Evolutionary conservation across 345 rosid genomes (phyloP).

Genomic region (Alliaria petiolata): DNA sequence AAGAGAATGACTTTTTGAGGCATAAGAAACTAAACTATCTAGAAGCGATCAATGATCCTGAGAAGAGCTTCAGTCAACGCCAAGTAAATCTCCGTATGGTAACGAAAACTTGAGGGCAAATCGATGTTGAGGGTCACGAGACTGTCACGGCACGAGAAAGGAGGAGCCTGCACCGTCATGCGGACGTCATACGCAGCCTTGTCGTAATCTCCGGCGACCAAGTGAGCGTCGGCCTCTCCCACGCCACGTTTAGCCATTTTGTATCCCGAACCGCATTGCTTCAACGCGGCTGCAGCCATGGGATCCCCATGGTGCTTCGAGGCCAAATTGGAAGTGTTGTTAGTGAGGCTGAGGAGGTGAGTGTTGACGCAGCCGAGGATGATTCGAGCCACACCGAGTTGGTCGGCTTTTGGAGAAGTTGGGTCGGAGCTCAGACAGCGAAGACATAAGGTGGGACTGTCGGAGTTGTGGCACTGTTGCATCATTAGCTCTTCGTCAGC

Average conservation of each 20-base stretch:
- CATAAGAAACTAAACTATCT: not conserved
- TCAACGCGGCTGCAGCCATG: not conserved
- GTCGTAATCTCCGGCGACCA: slow-evolving; percentile 19
- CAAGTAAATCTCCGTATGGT: slow-evolving; percentile 24
- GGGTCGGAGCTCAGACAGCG: slow-evolving; percentile 20
- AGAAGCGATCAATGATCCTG: slow-evolving; percentile 34
- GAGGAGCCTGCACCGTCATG: slow-evolving; percentile 8
- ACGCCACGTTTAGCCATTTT: slow-evolving; percentile 16
- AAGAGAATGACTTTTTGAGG: not conserved
- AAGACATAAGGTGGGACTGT: slow-evolving; percentile 26
- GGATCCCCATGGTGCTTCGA: not conserved
- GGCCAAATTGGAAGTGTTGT: slow-evolving; percentile 9
- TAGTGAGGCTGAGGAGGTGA: slow-evolving; percentile 22
- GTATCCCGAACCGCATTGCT: slow-evolving; percentile 16
- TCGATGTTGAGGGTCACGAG: slow-evolving; percentile 15
- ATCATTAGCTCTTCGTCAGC: slow-evolving; percentile 27
- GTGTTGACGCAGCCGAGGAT: slow-evolving; percentile 20
- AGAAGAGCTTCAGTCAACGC: slow-evolving; percentile 28
- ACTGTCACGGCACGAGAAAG: not conserved
- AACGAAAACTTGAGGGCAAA: slow-evolving; percentile 3
- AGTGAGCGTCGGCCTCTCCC: not conserved
- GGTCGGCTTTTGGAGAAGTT: not conserved
- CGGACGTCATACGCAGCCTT: slow-evolving; percentile 23
- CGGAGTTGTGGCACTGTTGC: slow-evolving; percentile 31
- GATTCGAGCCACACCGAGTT: slow-evolving; percentile 21